Evolutionary conservation across 106 monocot genomes (phyloP).

Genomic region (Chionographis japonica): DNA sequence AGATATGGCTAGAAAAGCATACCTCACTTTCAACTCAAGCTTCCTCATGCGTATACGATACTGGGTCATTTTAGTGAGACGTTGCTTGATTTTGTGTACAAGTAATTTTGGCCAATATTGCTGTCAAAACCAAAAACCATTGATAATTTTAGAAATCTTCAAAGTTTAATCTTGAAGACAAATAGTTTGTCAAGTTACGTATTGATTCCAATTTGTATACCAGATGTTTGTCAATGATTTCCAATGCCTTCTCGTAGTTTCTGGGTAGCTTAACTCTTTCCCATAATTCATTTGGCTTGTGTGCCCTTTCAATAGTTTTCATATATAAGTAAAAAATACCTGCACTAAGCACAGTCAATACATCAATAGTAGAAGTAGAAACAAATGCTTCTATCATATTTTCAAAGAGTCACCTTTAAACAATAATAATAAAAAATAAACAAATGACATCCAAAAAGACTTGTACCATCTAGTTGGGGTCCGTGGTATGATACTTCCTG

Average conservation of each 20-base stretch:
- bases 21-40: conserved; percentile 94
- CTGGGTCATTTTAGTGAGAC: conserved; percentile 98
- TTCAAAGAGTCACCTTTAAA: too few species aligned
- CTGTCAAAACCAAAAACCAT: conserved; percentile 27
- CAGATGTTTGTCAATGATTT: conserved; percentile 83
- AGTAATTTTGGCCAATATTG: conserved; percentile 96
- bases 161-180: neutral
- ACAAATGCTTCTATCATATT: too few species aligned
- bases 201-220: conserved; percentile 29
- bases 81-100: conserved; percentile 93
- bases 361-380: too few species aligned
- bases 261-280: conserved; percentile 89
- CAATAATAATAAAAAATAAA: too few species aligned
- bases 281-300: conserved; percentile 87
- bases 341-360: conserved; percentile 23
- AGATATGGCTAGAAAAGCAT: neutral
- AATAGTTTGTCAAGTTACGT: neutral
- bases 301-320: conserved; percentile 97
- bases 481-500: too few species aligned
- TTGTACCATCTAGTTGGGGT: too few species aligned
- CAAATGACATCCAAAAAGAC: too few species aligned
- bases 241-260: conserved; percentile 94
- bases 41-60: conserved; percentile 93
- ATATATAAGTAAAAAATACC: conserved; percentile 92
- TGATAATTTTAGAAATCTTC: neutral